A percentile compares a stretch with the other conserved stretches of the same genome.
These are phyloP conservation scores for Takashimella tepidaria DNA, from an alignment of 1,284 basidiomycete genomes.

Conservation along the genomic window DNA sequence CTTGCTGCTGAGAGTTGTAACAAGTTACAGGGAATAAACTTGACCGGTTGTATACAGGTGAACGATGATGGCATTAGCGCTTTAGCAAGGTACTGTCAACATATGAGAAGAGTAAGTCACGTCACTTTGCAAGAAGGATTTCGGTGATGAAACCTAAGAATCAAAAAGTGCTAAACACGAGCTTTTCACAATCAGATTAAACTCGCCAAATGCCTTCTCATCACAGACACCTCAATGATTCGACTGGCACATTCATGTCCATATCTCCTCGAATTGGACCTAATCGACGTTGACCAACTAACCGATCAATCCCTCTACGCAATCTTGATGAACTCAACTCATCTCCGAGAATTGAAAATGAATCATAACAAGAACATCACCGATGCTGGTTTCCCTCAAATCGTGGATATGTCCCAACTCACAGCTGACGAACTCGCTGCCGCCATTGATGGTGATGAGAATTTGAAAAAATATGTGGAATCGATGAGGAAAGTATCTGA, in stretches of 20 bases:
- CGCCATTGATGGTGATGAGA: background rate
- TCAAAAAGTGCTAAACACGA: background rate
- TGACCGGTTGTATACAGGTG: conserved; percentile 76
- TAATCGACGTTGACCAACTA: conserved; percentile 74
- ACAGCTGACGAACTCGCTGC: conserved; percentile 13
- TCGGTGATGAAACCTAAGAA: too few species aligned
- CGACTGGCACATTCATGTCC: conserved; percentile 77
- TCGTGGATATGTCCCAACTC: conserved; percentile 45
- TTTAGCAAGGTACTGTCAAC: conserved; percentile 67
- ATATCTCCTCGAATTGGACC: conserved; percentile 87
- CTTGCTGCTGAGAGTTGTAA: conserved; percentile 66
- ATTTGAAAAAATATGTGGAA: background rate
- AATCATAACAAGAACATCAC: conserved; percentile 74
- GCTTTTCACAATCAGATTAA: conserved; percentile 61
- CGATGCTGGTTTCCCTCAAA: conserved; percentile 79
- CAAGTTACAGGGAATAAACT: conserved; percentile 86
- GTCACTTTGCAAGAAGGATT: too few species aligned
- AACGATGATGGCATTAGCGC: conserved; percentile 72
- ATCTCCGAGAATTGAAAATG: conserved; percentile 87
- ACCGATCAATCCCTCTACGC: conserved; percentile 74
- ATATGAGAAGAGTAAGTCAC: conserved; percentile 58
- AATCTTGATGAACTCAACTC: conserved; percentile 71
- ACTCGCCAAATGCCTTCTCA: conserved; percentile 65
- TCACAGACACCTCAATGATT: conserved; percentile 77
- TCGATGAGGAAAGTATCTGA: background rate